These are phyloP conservation scores for Ceratocystis variospora DNA, from an alignment of 2,329 filamentous ascomycete genomes.

Conservation along the genomic window DNA sequence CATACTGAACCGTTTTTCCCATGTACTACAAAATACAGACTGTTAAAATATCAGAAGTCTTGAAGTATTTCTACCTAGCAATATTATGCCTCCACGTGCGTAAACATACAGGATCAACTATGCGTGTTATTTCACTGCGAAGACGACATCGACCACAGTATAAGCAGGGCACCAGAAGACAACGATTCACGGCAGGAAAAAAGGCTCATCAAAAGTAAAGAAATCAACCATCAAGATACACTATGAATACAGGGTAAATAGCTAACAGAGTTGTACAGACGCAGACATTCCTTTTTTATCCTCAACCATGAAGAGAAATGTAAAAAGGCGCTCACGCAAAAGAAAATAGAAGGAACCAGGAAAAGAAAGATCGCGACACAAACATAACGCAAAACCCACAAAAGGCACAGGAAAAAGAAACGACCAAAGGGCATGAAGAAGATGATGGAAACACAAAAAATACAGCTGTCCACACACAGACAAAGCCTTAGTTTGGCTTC, in stretches of 20 bases:
- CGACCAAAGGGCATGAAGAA: background rate
- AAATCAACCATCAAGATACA: slow-evolving; percentile 18
- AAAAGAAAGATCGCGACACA: background rate
- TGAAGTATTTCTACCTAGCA: background rate
- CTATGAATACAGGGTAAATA: slow-evolving; percentile 17
- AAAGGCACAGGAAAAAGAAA: background rate
- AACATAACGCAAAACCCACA: slow-evolving; percentile 6
- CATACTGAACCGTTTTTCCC: background rate
- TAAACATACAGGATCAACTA: background rate
- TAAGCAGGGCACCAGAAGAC: too few species aligned
- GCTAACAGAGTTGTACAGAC: slow-evolving; percentile 11
- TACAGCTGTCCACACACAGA: background rate
- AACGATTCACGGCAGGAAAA: too few species aligned
- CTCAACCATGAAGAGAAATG: background rate
- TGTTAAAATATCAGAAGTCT: too few species aligned
- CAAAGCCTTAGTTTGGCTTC: background rate
- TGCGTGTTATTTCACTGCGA: background rate
- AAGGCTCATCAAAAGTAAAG: background rate
- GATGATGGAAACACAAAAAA: slow-evolving; percentile 8
- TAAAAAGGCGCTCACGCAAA: background rate
- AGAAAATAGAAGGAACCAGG: background rate
- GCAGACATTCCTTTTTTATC: background rate
- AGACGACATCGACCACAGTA: background rate
- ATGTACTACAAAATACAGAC: background rate
- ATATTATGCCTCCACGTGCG: background rate